These are phyloP conservation scores for Erodium maritimum DNA, from an alignment of 345 rosid genomes.

Conservation along the genomic window DNA sequence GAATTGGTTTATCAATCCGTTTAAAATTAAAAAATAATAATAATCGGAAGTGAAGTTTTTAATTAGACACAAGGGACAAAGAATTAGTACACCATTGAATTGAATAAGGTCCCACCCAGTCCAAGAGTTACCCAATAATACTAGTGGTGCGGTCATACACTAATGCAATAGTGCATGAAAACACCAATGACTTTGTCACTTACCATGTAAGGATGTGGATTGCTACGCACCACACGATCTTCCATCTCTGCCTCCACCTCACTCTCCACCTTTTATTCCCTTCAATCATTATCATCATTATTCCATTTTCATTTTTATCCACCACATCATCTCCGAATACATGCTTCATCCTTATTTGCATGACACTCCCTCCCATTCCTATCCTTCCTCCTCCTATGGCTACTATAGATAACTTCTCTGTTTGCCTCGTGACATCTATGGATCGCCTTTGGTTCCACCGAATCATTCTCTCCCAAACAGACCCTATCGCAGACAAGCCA, in stretches of 20 bases:
- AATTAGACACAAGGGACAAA: too few species aligned
- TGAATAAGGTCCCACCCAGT: too few species aligned
- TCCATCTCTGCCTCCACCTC: background rate
- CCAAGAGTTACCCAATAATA: too few species aligned
- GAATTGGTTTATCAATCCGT: too few species aligned
- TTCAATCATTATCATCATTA: background rate
- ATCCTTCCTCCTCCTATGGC: background rate
- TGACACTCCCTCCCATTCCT: too few species aligned
- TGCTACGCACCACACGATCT: background rate
- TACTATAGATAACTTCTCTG: background rate
- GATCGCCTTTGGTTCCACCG: slow-evolving; percentile 59
- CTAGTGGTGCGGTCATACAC: background rate
- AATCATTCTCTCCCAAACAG: slow-evolving; percentile 20
- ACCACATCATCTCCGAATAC: background rate
- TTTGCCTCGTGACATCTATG: slow-evolving; percentile 31
- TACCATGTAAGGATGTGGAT: background rate
- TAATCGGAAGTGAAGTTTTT: too few species aligned
- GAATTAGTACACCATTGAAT: too few species aligned
- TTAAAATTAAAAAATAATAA: too few species aligned
- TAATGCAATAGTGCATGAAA: background rate
- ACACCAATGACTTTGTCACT: background rate
- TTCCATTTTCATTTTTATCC: background rate
- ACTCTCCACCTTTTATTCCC: background rate
- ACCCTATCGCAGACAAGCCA: slow-evolving; percentile 5
- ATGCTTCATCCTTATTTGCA: background rate